Conservation (phyloP, 805 yeast species). For the Zygotorulaspora danielsina region DNA sequence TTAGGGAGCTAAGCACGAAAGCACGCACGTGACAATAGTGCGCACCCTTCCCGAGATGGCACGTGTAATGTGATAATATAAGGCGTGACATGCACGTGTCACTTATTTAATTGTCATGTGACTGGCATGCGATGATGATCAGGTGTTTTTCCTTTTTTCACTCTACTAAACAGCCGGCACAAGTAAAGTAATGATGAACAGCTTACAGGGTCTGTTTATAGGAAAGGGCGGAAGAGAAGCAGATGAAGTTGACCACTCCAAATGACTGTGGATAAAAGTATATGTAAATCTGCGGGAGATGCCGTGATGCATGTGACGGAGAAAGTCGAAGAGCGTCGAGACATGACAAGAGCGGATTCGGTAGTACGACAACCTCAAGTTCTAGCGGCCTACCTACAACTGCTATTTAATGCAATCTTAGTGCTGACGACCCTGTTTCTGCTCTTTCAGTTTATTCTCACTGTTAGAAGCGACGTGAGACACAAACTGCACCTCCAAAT, state of each 20-base stretch:
- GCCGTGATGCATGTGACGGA: background rate
- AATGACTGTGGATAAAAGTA: background rate
- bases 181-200: too few relatives aligned
- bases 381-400: constrained; percentile 49
- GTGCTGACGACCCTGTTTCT: constrained; percentile 49
- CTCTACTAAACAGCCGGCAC: too few relatives aligned
- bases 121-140: too few relatives aligned
- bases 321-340: too few relatives aligned
- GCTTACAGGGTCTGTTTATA: too few relatives aligned
- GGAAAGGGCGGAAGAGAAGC: background rate
- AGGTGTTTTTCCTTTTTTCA: too few relatives aligned
- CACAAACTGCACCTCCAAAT: constrained; percentile 62
- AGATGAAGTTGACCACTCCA: background rate
- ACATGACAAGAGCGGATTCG: too few relatives aligned
- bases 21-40: background rate
- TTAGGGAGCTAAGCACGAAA: too few relatives aligned
- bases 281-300: background rate
- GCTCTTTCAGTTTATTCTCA: constrained; percentile 46
- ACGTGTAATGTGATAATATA: too few relatives aligned
- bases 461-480: constrained; percentile 66
- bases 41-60: background rate
- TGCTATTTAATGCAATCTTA: constrained; percentile 53
- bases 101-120: too few relatives aligned
- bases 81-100: too few relatives aligned
- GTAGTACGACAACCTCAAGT: too few relatives aligned